Percentiles rank a stretch among this genome's conserved stretches.
Evolutionary conservation across 73 alveolate genomes (phyloP).

Genomic region (Paramecium biaurelia): DNA sequence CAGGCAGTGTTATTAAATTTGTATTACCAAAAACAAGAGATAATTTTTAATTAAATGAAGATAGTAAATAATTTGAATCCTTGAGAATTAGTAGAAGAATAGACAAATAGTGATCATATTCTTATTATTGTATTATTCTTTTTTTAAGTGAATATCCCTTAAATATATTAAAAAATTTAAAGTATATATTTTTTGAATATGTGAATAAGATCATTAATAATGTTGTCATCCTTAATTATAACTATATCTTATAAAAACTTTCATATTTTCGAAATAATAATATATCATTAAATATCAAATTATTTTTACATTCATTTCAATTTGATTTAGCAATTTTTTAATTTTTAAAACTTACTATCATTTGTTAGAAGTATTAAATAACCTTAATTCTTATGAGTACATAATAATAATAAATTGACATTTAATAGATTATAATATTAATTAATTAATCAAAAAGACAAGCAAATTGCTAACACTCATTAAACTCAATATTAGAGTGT

Average conservation of each 20-base stretch:
- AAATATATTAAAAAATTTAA: too few relatives aligned
- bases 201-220: too few relatives aligned
- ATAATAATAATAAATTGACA: too few relatives aligned
- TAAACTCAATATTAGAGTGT: neutral
- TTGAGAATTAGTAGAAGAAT: neutral
- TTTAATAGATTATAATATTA: neutral
- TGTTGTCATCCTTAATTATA: too few relatives aligned
- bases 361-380: neutral
- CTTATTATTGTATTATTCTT: neutral
- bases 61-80: neutral
- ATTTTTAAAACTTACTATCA: too few relatives aligned
- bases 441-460: neutral
- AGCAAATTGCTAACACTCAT: neutral
- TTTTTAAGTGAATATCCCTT: neutral
- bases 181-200: too few relatives aligned
- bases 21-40: neutral
- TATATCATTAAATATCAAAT: too few relatives aligned
- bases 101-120: neutral
- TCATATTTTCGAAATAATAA: too few relatives aligned
- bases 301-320: too few relatives aligned
- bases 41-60: neutral
- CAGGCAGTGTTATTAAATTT: neutral
- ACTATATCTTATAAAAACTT: too few relatives aligned
- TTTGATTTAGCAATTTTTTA: too few relatives aligned
- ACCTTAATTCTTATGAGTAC: too few relatives aligned